Evolutionary conservation across 2,329 filamentous ascomycete species (phyloP).

Genomic region (Celoporthe dispersa): DNA sequence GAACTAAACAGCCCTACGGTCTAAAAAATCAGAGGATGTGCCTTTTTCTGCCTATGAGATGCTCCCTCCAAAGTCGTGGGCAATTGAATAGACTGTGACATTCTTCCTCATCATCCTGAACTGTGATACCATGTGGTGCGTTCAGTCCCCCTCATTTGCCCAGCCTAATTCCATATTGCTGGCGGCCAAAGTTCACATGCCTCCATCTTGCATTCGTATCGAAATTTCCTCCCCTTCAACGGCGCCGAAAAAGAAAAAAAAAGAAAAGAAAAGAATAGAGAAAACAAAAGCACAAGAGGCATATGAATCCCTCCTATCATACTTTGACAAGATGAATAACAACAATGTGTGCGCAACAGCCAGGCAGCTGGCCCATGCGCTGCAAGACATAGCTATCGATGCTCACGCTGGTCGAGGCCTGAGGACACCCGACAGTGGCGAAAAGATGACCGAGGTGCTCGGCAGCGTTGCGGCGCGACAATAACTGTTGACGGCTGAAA

Average conservation of each 20-base stretch:
- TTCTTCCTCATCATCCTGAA: constrained; percentile 23
- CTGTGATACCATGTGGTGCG: constrained; percentile 18
- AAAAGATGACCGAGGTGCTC: constrained; percentile 15
- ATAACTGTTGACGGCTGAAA: constrained; percentile 14
- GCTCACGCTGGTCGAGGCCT: constrained; percentile 14
- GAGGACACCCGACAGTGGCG: constrained; percentile 1
- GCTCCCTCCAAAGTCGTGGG: constrained; percentile 29
- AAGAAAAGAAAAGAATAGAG: not conserved
- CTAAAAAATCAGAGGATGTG: constrained; percentile 32
- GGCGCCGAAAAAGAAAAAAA: constrained; percentile 16
- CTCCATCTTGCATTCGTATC: constrained; percentile 28
- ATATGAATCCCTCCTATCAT: constrained; percentile 18
- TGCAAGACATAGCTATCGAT: constrained; percentile 25
- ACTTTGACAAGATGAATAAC: constrained; percentile 29
- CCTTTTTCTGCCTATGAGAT: constrained; percentile 30
- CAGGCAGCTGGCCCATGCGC: constrained; percentile 6
- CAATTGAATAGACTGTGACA: constrained; percentile 31
- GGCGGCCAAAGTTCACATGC: constrained; percentile 26
- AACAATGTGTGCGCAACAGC: constrained; percentile 22
- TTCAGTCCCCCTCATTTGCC: constrained; percentile 22
- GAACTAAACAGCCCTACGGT: constrained; percentile 30
- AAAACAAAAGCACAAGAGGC: not conserved
- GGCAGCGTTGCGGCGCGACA: constrained; percentile 9
- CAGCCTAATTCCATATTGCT: constrained; percentile 26
- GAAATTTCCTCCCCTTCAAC: constrained; percentile 15